These are phyloP conservation scores for Scedosporium apiospermum DNA, from an alignment of 2,329 filamentous ascomycete genomes.

Conservation along the genomic window DNA sequence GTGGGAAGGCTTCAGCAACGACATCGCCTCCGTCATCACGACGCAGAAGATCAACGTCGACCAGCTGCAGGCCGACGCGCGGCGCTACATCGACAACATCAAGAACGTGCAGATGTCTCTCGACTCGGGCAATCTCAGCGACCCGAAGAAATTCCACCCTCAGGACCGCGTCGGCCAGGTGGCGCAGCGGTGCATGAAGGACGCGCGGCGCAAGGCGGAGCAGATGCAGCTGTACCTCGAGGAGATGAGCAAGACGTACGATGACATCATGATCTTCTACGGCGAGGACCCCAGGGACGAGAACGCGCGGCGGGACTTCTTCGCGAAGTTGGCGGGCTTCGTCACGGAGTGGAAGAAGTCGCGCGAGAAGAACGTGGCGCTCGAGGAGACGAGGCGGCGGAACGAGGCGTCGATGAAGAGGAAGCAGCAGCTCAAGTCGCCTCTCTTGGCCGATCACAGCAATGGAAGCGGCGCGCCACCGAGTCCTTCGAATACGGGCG, in stretches of 20 bases:
- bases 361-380: constrained; percentile 75
- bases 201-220: constrained; percentile 88
- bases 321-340: constrained; percentile 84
- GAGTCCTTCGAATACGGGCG: constrained; percentile 68
- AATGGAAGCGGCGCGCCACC: constrained; percentile 36
- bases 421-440: constrained; percentile 62
- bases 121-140: constrained; percentile 87
- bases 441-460: constrained; percentile 32
- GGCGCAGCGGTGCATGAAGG: constrained; percentile 91
- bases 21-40: constrained; percentile 70
- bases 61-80: constrained; percentile 77
- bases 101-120: constrained; percentile 87
- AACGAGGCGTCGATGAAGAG: constrained; percentile 91
- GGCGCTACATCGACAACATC: constrained; percentile 89
- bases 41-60: constrained; percentile 93
- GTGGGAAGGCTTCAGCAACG: constrained; percentile 81
- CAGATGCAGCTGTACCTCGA: constrained; percentile 91
- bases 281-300: constrained; percentile 90
- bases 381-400: constrained; percentile 74
- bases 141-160: constrained; percentile 95
- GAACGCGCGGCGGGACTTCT: constrained; percentile 90
- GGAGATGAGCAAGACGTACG: constrained; percentile 59
- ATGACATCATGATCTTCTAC: constrained; percentile 52
- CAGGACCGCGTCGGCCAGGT: constrained; percentile 90
- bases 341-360: constrained; percentile 94